Percentiles rank a stretch among this genome's conserved stretches.
phyloP scores from a whole-genome alignment of 2,329 filamentous ascomycete species.

The Colletotrichum echinochloae region DNA sequence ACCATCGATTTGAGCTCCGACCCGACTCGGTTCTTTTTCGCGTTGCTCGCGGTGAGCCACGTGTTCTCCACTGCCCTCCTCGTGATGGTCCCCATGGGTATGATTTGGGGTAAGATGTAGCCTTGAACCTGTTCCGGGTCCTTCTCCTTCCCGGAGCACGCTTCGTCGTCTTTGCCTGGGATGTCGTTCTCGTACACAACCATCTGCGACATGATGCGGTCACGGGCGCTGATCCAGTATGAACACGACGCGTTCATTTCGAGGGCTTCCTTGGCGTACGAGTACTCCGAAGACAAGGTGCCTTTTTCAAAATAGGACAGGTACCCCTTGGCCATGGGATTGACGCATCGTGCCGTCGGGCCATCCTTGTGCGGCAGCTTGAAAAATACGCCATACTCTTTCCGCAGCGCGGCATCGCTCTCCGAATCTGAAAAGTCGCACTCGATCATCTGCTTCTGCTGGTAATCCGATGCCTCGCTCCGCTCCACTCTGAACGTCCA shows the following conservation, averaged over 20 bases:
- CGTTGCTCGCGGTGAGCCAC: slow-evolving; percentile 97
- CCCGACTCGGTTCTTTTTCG: slow-evolving; percentile 94
- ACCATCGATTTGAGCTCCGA: slow-evolving; percentile 99
- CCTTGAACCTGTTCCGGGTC: slow-evolving; percentile 58
- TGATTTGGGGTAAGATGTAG: slow-evolving; percentile 93
- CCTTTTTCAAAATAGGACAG: slow-evolving; percentile 92
- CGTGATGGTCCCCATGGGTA: slow-evolving; percentile 98
- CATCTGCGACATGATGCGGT: slow-evolving; percentile 94
- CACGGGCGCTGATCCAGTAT: slow-evolving; percentile 97
- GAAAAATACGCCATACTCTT: slow-evolving; percentile 78
- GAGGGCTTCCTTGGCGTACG: slow-evolving; percentile 92
- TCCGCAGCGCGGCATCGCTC: slow-evolving; percentile 70
- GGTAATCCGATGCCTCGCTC: slow-evolving; percentile 72
- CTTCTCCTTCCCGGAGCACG: slow-evolving; percentile 41
- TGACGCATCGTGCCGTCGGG: slow-evolving; percentile 83
- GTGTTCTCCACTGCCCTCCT: slow-evolving; percentile 96
- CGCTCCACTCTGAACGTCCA: slow-evolving; percentile 89
- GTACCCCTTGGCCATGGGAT: slow-evolving; percentile 92
- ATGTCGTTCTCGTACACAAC: slow-evolving; percentile 85
- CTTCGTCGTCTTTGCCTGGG: slow-evolving; percentile 18
- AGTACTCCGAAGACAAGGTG: slow-evolving; percentile 85
- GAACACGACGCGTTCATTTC: slow-evolving; percentile 99
- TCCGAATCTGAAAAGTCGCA: slow-evolving; percentile 85
- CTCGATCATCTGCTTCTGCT: slow-evolving; percentile 75
- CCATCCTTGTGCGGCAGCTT: slow-evolving; percentile 98